phyloP scores from a whole-genome alignment of 352 stramenopile species.

The Phytophthora citrophthora region DNA sequence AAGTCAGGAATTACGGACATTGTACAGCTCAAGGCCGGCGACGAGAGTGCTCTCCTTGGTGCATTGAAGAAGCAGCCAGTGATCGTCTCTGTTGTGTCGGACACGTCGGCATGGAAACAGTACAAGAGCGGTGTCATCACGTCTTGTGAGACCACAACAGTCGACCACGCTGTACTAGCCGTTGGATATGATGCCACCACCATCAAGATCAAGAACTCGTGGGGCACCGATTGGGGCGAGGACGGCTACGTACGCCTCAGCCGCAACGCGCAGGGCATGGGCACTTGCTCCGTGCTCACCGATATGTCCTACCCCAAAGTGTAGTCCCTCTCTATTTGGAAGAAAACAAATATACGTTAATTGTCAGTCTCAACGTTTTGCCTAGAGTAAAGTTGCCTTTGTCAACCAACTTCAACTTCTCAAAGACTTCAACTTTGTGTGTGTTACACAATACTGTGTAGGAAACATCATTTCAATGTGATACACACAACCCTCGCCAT shows the following conservation, averaged over 20 bases:
- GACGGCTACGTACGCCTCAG: constrained; percentile 93
- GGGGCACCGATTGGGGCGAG: constrained; percentile 95
- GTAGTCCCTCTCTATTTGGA: constrained; percentile 23
- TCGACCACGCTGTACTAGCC: constrained; percentile 97
- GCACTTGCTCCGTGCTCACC: constrained; percentile 59
- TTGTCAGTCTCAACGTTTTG: neutral
- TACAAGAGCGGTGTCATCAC: constrained; percentile 94
- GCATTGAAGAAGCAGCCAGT: constrained; percentile 95
- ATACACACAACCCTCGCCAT: constrained; percentile 9
- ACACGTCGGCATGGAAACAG: constrained; percentile 96
- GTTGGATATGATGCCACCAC: constrained; percentile 93
- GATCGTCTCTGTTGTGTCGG: constrained; percentile 93
- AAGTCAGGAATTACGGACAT: constrained; percentile 57
- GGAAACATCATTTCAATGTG: neutral
- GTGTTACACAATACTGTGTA: neutral
- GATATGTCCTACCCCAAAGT: constrained; percentile 62
- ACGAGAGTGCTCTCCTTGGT: constrained; percentile 78
- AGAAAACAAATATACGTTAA: constrained; percentile 22
- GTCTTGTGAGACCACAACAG: constrained; percentile 67
- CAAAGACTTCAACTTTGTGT: neutral
- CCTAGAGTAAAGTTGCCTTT: neutral
- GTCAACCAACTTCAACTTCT: constrained; percentile 1
- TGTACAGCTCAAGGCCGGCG: constrained; percentile 54
- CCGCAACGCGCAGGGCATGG: constrained; percentile 66
- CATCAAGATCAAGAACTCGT: constrained; percentile 98